A percentile compares a stretch with the other conserved stretches of the same genome.
Conservation (phyloP, 176 grass and related monocot species). For the Pontederia crassipes region DNA sequence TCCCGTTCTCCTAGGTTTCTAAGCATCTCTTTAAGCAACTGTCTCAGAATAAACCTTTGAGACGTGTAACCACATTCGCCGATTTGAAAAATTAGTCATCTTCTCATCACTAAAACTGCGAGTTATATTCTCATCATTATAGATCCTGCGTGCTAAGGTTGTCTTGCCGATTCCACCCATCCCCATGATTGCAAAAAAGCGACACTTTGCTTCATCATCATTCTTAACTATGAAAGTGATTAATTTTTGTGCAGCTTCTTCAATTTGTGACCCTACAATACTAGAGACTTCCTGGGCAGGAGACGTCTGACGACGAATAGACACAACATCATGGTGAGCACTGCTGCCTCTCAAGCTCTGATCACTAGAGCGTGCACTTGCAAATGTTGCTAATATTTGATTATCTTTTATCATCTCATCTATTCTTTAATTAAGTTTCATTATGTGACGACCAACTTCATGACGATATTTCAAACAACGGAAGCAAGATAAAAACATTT, state of each 20-base stretch:
- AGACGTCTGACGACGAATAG: neutral
- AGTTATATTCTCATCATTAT: neutral
- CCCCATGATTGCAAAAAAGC: conserved; percentile 10
- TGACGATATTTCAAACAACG: conserved; percentile 27
- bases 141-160: conserved; percentile 27
- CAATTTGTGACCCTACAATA: too few relatives aligned
- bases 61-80: too few relatives aligned
- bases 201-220: neutral
- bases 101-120: neutral
- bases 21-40: too few relatives aligned
- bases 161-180: conserved; percentile 34
- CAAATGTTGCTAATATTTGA: too few relatives aligned
- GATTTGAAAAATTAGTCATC: too few relatives aligned
- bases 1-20: neutral
- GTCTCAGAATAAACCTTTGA: too few relatives aligned
- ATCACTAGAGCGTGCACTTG: too few relatives aligned
- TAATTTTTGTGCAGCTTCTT: neutral
- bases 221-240: neutral
- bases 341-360: too few relatives aligned
- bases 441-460: conserved; percentile 47
- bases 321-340: neutral
- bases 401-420: too few relatives aligned
- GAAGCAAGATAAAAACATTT: conserved; percentile 28
- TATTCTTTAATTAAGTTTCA: conserved; percentile 40
- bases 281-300: neutral